Evolutionary conservation across 2,329 filamentous ascomycete genomes (phyloP).

Genomic region (Claviceps paspali): DNA sequence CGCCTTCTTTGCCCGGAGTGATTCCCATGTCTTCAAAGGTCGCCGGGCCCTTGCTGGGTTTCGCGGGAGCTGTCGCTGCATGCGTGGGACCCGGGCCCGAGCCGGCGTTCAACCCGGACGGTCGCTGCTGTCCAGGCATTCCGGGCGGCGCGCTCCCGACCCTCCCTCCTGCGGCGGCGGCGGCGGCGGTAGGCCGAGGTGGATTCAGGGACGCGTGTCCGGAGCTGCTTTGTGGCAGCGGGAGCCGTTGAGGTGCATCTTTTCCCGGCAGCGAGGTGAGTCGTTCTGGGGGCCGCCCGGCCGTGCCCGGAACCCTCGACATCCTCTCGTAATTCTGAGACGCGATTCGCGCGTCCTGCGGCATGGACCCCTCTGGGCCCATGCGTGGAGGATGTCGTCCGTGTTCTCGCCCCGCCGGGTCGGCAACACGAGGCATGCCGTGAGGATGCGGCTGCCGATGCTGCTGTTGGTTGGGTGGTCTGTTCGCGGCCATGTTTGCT

Average conservation of each 20-base stretch:
- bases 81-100: slow-evolving; percentile 15
- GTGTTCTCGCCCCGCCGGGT: not conserved
- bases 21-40: slow-evolving; percentile 99
- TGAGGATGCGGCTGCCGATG: slow-evolving; percentile 6
- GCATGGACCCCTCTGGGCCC: slow-evolving; percentile 9
- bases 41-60: slow-evolving; percentile 60
- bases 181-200: slow-evolving; percentile 9
- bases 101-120: slow-evolving; percentile 1
- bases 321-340: slow-evolving; percentile 14
- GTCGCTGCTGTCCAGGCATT: slow-evolving; percentile 9
- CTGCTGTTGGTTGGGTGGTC: slow-evolving; percentile 14
- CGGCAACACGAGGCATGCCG: not conserved
- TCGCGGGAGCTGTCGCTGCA: slow-evolving; percentile 16
- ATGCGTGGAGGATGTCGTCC: slow-evolving; percentile 5
- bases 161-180: slow-evolving; percentile 12
- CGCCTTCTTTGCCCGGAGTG: slow-evolving; percentile 65
- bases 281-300: slow-evolving; percentile 17
- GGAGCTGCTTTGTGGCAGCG: slow-evolving; percentile 10
- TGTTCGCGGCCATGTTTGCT: slow-evolving; percentile 19
- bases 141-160: slow-evolving; percentile 24
- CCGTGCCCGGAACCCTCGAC: slow-evolving; percentile 16
- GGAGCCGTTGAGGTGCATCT: slow-evolving; percentile 8
- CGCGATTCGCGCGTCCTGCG: slow-evolving; percentile 6
- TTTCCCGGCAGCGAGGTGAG: slow-evolving; percentile 17
- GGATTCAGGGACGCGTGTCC: slow-evolving; percentile 9